Percentiles rank a stretch among this genome's conserved stretches.
These are phyloP conservation scores for Hymenotorrendiella dingleyae DNA, from an alignment of 2,329 filamentous ascomycete species.

Conservation along the genomic window DNA sequence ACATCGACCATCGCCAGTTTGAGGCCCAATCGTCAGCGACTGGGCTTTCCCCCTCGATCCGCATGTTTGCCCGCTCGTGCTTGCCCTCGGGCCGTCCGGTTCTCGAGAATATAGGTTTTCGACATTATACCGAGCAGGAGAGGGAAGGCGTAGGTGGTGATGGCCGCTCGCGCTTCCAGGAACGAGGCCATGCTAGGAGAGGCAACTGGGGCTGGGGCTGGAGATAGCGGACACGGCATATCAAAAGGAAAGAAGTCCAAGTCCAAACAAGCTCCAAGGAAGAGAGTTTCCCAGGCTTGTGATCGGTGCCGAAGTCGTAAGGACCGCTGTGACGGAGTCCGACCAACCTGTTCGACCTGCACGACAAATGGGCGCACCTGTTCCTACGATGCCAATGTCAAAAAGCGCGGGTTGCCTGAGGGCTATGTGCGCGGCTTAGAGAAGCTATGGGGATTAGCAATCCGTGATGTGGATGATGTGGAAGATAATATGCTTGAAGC, in stretches of 20 bases:
- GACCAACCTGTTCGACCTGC: conserved; percentile 59
- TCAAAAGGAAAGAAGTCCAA: conserved; percentile 18
- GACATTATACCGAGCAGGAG: background rate
- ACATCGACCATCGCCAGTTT: too few species aligned
- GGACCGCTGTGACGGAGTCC: conserved; percentile 56
- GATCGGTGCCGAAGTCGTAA: conserved; percentile 48
- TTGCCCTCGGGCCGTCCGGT: conserved; percentile 10
- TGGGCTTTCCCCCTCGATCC: background rate
- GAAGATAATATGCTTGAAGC: conserved; percentile 42
- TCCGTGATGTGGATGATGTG: conserved; percentile 42
- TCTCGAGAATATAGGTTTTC: background rate
- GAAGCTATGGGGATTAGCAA: conserved; percentile 48
- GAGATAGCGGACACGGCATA: conserved; percentile 9
- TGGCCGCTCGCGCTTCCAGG: conserved; percentile 8
- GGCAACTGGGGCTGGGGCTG: conserved; percentile 3
- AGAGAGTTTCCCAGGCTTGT: conserved; percentile 45
- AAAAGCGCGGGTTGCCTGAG: conserved; percentile 74
- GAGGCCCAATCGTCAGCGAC: background rate
- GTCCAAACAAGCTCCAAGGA: conserved; percentile 22
- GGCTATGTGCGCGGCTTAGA: conserved; percentile 73
- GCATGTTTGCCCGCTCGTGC: conserved; percentile 1
- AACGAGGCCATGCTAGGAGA: conserved; percentile 3
- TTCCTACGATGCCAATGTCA: conserved; percentile 65
- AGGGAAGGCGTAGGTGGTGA: conserved; percentile 1
- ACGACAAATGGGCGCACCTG: conserved; percentile 44